These are phyloP conservation scores for Termitomyces sp. DNA, from an alignment of 768 basidiomycete species.

Conservation along the genomic window DNA sequence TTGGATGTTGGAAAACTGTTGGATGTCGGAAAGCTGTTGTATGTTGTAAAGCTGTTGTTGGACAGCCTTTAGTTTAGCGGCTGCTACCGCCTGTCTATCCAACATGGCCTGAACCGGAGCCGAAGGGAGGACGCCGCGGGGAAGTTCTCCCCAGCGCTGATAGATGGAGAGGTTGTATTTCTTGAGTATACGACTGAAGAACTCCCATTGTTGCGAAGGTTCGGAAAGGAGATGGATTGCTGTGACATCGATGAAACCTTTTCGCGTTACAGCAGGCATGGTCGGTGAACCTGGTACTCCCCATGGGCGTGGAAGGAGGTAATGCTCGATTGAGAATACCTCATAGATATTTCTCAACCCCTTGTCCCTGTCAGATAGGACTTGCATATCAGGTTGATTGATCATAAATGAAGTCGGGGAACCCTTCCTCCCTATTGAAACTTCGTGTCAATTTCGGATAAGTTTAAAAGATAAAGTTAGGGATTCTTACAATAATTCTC, in stretches of 20 bases:
- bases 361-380: slow-evolving; percentile 4
- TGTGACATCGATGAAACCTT: slow-evolving; percentile 13
- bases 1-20: too few relatives aligned
- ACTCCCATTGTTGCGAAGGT: slow-evolving; percentile 10
- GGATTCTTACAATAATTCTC: slow-evolving; percentile 9
- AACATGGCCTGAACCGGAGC: slow-evolving; percentile 8
- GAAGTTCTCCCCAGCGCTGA: slow-evolving; percentile 13
- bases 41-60: too few relatives aligned
- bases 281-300: too few relatives aligned
- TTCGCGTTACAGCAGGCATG: slow-evolving; percentile 13
- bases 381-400: neutral
- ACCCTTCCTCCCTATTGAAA: slow-evolving; percentile 8
- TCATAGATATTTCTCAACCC: slow-evolving; percentile 10
- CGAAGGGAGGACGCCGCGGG: slow-evolving; percentile 9
- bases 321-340: slow-evolving; percentile 13
- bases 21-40: too few relatives aligned
- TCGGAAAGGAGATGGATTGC: slow-evolving; percentile 11
- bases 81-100: too few relatives aligned
- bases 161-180: slow-evolving; percentile 13
- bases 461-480: neutral
- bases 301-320: slow-evolving; percentile 10
- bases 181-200: slow-evolving; percentile 6
- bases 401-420: slow-evolving; percentile 3
- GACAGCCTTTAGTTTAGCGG: too few relatives aligned
- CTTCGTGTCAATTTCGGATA: neutral